Percentiles rank a stretch among this genome's conserved stretches.
phyloP scores from a whole-genome alignment of 2,329 filamentous ascomycete species.

The Pseudogymnoascus sp. region DNA sequence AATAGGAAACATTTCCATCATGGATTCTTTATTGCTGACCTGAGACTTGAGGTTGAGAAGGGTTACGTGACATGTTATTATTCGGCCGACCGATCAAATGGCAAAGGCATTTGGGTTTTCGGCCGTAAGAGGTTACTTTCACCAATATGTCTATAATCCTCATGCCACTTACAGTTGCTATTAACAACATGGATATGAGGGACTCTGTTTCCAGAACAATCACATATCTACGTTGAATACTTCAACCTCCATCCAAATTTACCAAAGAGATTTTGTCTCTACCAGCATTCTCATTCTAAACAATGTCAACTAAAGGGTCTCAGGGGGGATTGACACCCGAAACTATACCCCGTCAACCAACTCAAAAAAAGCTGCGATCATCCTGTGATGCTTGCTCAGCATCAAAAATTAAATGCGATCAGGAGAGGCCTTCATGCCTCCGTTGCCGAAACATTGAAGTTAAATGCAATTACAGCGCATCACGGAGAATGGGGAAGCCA shows the following conservation, averaged over 20 bases:
- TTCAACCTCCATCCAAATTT: not conserved
- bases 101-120: not conserved
- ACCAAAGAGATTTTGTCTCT: not conserved
- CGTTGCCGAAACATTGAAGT: not conserved
- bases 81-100: not conserved
- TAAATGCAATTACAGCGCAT: constrained; percentile 2
- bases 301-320: not conserved
- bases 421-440: not conserved
- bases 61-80: not conserved
- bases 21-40: not conserved
- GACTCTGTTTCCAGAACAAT: not conserved
- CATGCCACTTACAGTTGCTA: not conserved
- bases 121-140: not conserved
- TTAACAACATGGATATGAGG: not conserved
- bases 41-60: not conserved
- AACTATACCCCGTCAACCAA: not conserved
- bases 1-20: not conserved
- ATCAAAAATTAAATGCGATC: constrained; percentile 2
- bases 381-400: not conserved
- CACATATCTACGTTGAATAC: too few relatives aligned
- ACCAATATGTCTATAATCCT: not conserved
- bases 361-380: not conserved
- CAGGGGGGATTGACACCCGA: not conserved
- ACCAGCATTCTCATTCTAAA: not conserved
- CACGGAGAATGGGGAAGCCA: not conserved